Conservation (phyloP, 306 rosid species). For the Aeschynomene evenia region DNA sequence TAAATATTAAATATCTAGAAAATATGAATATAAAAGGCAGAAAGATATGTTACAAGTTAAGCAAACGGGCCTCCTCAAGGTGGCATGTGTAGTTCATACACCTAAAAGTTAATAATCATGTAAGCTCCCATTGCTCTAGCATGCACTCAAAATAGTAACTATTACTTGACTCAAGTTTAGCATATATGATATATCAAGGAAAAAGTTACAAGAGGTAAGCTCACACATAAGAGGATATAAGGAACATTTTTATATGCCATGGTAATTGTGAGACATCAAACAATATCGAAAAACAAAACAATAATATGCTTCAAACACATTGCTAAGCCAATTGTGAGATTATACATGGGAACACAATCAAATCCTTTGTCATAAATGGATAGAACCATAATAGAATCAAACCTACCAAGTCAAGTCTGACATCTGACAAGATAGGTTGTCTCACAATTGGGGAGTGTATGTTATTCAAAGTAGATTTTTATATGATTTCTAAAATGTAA, state of each 20-base stretch:
- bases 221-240: constrained; percentile 5
- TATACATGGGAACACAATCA: neutral
- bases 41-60: constrained; percentile 17
- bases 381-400: neutral
- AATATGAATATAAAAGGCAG: constrained; percentile 4
- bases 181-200: too few relatives aligned
- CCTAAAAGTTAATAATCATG: neutral
- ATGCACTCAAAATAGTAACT: neutral
- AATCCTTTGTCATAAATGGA: constrained; percentile 1
- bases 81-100: neutral
- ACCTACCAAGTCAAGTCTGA: constrained; percentile 23
- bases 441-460: neutral
- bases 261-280: constrained; percentile 16
- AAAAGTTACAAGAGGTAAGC: neutral
- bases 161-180: neutral
- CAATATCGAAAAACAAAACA: neutral
- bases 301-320: neutral
- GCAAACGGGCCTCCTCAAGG: neutral
- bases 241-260: neutral
- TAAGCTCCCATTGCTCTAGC: constrained; percentile 8
- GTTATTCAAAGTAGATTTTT: constrained; percentile 12
- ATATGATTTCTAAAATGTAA: neutral
- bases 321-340: neutral
- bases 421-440: neutral
- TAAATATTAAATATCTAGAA: constrained; percentile 12